Conservation (phyloP, 2,329 filamentous ascomycete genomes). For the Fusarium virguliforme region DNA sequence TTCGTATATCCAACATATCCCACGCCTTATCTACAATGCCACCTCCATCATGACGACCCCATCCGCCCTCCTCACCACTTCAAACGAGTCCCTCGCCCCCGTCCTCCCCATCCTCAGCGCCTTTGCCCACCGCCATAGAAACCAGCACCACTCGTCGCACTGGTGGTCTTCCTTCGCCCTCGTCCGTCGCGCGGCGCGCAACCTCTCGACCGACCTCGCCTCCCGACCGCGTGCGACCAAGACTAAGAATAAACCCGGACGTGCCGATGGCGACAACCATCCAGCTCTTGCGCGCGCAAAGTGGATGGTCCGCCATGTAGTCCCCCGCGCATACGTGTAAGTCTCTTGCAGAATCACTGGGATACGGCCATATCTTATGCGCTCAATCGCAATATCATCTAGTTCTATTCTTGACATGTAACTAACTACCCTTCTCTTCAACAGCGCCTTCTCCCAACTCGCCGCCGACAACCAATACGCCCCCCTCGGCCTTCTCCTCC, state of each 20-base stretch:
- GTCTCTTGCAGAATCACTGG: constrained; percentile 24
- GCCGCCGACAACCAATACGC: constrained; percentile 82
- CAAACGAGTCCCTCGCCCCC: constrained; percentile 56
- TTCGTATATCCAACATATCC: background rate
- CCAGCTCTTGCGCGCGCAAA: constrained; percentile 45
- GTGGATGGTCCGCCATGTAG: constrained; percentile 53
- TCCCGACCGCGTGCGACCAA: constrained; percentile 25
- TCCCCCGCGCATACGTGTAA: constrained; percentile 59
- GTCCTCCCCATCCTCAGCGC: constrained; percentile 75
- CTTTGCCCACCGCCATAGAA: constrained; percentile 87
- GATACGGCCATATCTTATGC: background rate
- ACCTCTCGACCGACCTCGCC: constrained; percentile 61
- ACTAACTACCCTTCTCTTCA: constrained; percentile 17
- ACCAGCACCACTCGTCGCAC: constrained; percentile 85
- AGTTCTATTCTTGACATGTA: background rate
- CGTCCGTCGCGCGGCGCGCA: constrained; percentile 76
- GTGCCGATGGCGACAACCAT: constrained; percentile 22
- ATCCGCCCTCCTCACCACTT: constrained; percentile 28
- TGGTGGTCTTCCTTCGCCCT: constrained; percentile 86
- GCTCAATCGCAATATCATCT: background rate
- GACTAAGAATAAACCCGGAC: constrained; percentile 28
- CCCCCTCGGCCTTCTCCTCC: constrained; percentile 77
- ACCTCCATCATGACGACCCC: constrained; percentile 30
- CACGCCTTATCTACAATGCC: background rate
- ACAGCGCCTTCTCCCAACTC: constrained; percentile 77